Base-by-base conservation (phyloP, 345 rosid genomes). In the Carallia brachiata region DNA sequence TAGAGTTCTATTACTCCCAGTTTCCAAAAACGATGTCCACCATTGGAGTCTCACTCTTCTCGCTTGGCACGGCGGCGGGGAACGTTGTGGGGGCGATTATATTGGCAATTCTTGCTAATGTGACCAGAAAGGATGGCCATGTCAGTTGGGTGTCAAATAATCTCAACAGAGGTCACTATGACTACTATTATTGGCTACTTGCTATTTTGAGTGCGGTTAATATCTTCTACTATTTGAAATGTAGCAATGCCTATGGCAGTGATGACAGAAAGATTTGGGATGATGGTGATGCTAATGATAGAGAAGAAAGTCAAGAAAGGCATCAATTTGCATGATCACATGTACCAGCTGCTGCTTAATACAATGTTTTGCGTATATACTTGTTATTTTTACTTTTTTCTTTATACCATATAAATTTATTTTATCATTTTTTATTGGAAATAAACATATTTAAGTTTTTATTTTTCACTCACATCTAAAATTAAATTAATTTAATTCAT, bases 181-280 rank as follows among this genome's bases (percentile, higher is more conserved):
- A 88, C 48, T 82, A 82, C 52, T 88, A 84, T 65, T 84, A 85
- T 50, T 84, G 92, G 88, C n/a, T 84, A 5, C 78, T 85, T 48
- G 34, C 81, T 0, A 10, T 52, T 6, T 23, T 85, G 64, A 71
- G 83, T 52, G 78, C 64, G 32, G 56, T 68, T 6, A 88, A 85
- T 67, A 64, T 85, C 65, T 70, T 82, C 32, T 84, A 79, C 70
- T 88, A 61, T 62, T 55, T 85, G 27, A 48, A 62, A 0, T 77
- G 83, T 53, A 57, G 82, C 67, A 37, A 85, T 86, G 79, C 77
- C 58, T 79, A 74, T 55, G 89, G 88, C 23, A 63, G 66, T 54
- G 79, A 84, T 16, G 77, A 80, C 5, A 54, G 13, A 5, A 37
- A 66, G 54, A 56, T 55, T n/a, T 77, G 81, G 79, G 87, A 80